Evolutionary conservation across 2,329 filamentous ascomycete genomes (phyloP), one percentile per base, ranked within the genome.

Genomic region (Alternaria alternata): DNA sequence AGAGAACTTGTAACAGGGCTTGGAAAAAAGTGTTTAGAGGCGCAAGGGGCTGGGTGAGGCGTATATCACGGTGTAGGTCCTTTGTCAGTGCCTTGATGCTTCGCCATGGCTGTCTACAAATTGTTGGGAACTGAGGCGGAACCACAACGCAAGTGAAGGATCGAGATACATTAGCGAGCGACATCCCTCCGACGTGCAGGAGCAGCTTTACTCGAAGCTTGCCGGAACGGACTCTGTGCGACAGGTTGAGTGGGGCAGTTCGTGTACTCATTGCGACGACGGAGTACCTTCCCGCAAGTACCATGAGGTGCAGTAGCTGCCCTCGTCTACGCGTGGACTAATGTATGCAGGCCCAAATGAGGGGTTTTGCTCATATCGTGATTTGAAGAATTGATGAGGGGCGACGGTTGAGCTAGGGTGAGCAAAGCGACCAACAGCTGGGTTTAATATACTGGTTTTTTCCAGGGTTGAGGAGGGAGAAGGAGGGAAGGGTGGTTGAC

Each of bases 261-360:
- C 24, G 47, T 44, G 67, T 63, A 62, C 60, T 61, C 59, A 61
- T 51, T 47, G 55, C 61, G 57, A 66, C 64, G 61, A 68, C 52
- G 56, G 59, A 49, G 61, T 56, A 69, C 65, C 59, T 62, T 63
- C 58, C 61, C 62, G 63, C 42, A 65, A 60, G 59, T 64, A 66
- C 61, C 57, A 63, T 62, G 61, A 63, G 66, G 63, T 70, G 71
- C 69, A 72, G 68, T 41, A 54, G 61, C 53, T 64, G 58, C 54
- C 47, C 63, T 63, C 62, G 62, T 64, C 55, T 66, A 62, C 41
- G 63, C 53, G 38, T 63, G 44, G 62, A 51, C 70, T 69, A 73
- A 71, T 71, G 68, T 68, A 69, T 61, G 71, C 69, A 65, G 62
- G 67, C 69, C 66, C 65, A 63, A 70, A 64, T 61, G 60, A 63